Conservation (phyloP, 1,284 basidiomycete species). For the Agroathelia rolfsii region DNA sequence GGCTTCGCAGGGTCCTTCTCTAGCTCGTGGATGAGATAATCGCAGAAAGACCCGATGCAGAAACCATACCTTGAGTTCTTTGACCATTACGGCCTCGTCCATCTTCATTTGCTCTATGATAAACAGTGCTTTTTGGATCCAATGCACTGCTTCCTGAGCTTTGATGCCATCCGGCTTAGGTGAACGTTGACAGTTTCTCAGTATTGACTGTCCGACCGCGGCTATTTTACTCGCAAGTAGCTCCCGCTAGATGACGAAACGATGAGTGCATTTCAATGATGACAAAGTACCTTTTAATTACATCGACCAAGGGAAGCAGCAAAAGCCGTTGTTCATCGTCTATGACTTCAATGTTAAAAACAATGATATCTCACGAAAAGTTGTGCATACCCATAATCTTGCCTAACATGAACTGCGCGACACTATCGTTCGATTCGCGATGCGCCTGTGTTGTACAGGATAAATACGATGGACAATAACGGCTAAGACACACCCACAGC, state of each 20-base stretch:
- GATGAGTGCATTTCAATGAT: constrained; percentile 10
- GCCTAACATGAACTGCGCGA: constrained; percentile 72
- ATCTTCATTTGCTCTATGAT: constrained; percentile 59
- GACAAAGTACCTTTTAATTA: constrained; percentile 30
- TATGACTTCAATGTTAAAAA: constrained; percentile 14
- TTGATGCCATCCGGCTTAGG: constrained; percentile 27
- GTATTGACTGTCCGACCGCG: constrained; percentile 61
- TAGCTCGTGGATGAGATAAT: constrained; percentile 14
- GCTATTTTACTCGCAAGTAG: constrained; percentile 60
- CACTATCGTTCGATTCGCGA: constrained; percentile 66
- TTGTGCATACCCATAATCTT: constrained; percentile 57
- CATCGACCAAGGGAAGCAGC: constrained; percentile 52
- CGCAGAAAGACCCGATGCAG: constrained; percentile 2
- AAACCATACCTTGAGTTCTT: constrained; percentile 1
- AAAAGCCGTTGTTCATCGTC: constrained; percentile 50
- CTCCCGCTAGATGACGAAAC: constrained; percentile 39
- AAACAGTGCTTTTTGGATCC: constrained; percentile 64
- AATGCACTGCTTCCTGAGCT: constrained; percentile 37
- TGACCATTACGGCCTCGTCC: constrained; percentile 26
- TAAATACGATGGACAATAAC: constrained; percentile 20
- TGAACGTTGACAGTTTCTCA: constrained; percentile 33
- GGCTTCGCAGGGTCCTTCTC: constrained; percentile 63
- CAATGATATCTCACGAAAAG: too few relatives aligned
- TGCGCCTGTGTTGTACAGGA: constrained; percentile 49
- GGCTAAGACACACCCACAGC: constrained; percentile 41